Evolutionary conservation across 2,329 filamentous ascomycete species (phyloP), one percentile per base, ranked within the genome.

Genomic region (Neocucurbitaria cava): DNA sequence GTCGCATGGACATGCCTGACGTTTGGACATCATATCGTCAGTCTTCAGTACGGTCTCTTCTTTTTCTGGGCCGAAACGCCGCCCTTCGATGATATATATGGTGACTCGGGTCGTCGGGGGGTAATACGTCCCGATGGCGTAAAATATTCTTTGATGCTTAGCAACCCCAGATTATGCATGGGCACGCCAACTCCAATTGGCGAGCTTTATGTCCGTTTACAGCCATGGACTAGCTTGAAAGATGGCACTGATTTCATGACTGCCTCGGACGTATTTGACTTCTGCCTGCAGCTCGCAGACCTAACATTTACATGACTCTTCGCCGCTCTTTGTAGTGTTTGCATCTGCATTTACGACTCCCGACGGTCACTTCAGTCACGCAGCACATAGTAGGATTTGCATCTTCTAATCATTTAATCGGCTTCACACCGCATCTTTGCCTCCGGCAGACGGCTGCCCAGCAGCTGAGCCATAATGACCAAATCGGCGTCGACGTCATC

Each of bases 141-240:
- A 60, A 54, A 65, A 54, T 21, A 51, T 58, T 61, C 57, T 62
- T 56, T 60, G 59, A 62, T 61, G 61, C 62, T 62, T 64, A 67
- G 65, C 62, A 66, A 66, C 66, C 62, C 68, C 66, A 59, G 61
- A 58, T 62, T 61, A 46, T 64, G 61, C 56, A 61, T 52, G 54
- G 36, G 36, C 39, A 52, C 36, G 46, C 43, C 35, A 30, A 49
- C 31, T 43, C 50, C 65, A 46, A 68, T 69, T 68, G 64, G 65
- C 36, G 46, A 59, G 36, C 40, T 36, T 66, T 70, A 70, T 58
- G 52, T 69, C 69, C 69, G 67, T 59, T 49, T 57, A 49, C 3
- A 46, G 46, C 63, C 62, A 62, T 51, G 54, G 58, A 41, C 66
- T 72, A 71, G 58, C 55, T 55, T 44, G 28, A 52, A 49, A 31